These are phyloP conservation scores for Raffaelea arxii DNA, from an alignment of 2,329 filamentous ascomycete species.

Conservation along the genomic window DNA sequence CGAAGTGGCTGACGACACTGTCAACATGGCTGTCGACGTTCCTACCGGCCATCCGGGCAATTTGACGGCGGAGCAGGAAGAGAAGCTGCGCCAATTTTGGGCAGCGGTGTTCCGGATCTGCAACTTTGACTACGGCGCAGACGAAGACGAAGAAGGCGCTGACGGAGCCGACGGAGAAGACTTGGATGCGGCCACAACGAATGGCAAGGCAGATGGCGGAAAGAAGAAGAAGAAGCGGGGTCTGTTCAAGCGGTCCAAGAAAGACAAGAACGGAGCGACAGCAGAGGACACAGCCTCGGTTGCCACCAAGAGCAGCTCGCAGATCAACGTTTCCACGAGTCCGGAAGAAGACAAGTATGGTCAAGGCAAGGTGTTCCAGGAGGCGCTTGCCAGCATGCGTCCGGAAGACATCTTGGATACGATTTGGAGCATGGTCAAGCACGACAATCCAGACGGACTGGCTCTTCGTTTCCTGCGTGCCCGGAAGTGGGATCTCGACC, in stretches of 20 bases:
- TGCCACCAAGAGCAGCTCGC: not conserved
- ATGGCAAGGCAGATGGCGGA: constrained; percentile 27
- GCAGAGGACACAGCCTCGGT: constrained; percentile 8
- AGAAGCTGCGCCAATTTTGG: constrained; percentile 86
- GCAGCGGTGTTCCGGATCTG: constrained; percentile 64
- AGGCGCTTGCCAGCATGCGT: constrained; percentile 65
- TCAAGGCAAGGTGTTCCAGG: constrained; percentile 75
- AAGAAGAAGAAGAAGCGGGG: constrained; percentile 61
- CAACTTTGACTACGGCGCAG: constrained; percentile 42
- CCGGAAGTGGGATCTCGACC: constrained; percentile 93
- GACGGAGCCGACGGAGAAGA: constrained; percentile 11
- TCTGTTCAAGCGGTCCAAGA: constrained; percentile 56
- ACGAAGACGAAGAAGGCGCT: constrained; percentile 15
- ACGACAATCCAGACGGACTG: constrained; percentile 84
- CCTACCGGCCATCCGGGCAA: constrained; percentile 72
- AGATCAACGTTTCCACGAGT: constrained; percentile 13
- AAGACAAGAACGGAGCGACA: constrained; percentile 38
- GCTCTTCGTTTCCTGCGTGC: constrained; percentile 75
- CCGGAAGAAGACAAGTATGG: constrained; percentile 84
- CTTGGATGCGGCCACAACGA: constrained; percentile 16
- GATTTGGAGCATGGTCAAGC: constrained; percentile 92
- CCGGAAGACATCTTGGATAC: constrained; percentile 71
- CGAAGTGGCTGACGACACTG: not conserved
- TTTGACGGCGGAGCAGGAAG: constrained; percentile 80
- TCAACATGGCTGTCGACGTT: constrained; percentile 20